These are phyloP conservation scores for Geotrichum carabidarum DNA, from an alignment of 1,139 yeast genomes.

Conservation along the genomic window DNA sequence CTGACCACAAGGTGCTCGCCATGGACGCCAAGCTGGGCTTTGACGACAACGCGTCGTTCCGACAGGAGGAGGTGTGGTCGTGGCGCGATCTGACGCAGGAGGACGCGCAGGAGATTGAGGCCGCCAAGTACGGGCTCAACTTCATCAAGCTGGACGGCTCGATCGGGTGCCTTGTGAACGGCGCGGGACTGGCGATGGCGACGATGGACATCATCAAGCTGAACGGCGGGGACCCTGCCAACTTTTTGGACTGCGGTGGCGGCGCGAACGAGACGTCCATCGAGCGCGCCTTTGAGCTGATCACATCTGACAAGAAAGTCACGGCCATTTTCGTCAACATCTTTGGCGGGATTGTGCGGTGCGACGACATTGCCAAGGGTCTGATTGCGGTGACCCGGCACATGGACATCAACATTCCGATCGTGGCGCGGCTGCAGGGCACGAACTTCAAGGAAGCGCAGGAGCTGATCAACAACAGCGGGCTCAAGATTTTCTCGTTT, in stretches of 20 bases:
- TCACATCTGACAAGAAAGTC: constrained; percentile 82
- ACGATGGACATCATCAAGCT: constrained; percentile 98
- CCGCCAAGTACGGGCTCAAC: constrained; percentile 84
- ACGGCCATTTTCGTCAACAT: constrained; percentile 96
- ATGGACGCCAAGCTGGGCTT: constrained; percentile 99
- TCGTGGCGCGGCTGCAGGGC: constrained; percentile 97
- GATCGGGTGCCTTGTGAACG: constrained; percentile 97
- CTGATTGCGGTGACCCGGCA: constrained; percentile 88
- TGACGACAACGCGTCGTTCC: constrained; percentile 92
- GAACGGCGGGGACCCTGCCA: constrained; percentile 98
- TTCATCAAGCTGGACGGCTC: constrained; percentile 97
- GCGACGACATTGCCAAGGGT: constrained; percentile 98
- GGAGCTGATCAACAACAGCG: constrained; percentile 79
- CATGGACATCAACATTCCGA: constrained; percentile 85
- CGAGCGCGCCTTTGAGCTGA: constrained; percentile 92
- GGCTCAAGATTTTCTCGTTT: constrained; percentile 86
- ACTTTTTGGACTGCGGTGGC: constrained; percentile 99
- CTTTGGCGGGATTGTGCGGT: constrained; percentile 98
- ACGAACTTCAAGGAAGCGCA: constrained; percentile 90
- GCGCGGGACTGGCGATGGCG: constrained; percentile 99
- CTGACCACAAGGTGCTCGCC: constrained; percentile 84
- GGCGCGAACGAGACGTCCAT: constrained; percentile 98
- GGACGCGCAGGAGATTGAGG: constrained; percentile 95
- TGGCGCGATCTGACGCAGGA: constrained; percentile 98
- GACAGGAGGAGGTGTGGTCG: constrained; percentile 89